Evolutionary conservation across 1,284 basidiomycete genomes (phyloP).

Genomic region (Wallemia mellicola): DNA sequence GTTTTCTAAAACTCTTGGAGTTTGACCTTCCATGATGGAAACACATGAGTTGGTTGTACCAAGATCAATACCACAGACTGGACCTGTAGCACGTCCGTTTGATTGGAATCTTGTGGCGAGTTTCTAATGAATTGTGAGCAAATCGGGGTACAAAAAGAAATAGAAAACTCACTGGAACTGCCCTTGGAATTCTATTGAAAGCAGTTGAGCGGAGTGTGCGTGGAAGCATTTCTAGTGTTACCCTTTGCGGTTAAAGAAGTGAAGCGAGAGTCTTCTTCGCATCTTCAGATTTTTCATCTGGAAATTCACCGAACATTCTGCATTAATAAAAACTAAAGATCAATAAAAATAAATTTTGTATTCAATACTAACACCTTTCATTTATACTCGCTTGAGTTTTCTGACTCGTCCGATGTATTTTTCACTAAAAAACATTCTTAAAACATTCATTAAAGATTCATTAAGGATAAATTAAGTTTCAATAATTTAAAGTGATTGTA

Average conservation of each 20-base stretch:
- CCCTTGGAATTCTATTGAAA: neutral
- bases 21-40: conserved; percentile 82
- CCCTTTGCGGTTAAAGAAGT: no score
- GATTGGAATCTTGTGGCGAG: neutral
- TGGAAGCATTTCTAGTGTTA: no score
- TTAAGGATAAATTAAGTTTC: no score
- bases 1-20: conserved; percentile 84
- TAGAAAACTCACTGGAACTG: neutral
- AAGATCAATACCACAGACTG: neutral
- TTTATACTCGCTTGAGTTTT: no score
- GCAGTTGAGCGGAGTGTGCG: neutral
- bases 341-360: no score
- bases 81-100: neutral
- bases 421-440: neutral
- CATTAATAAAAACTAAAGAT: no score
- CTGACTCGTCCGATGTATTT: neutral
- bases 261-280: no score
- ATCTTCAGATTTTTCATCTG: no score
- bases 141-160: neutral
- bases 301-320: no score
- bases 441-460: neutral
- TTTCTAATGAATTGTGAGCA: no score
- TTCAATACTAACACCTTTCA: no score
- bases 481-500: neutral
- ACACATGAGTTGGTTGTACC: conserved; percentile 39